Base-by-base conservation (phyloP, 2,329 filamentous ascomycete genomes). In the Aspergillus texensis region DNA sequence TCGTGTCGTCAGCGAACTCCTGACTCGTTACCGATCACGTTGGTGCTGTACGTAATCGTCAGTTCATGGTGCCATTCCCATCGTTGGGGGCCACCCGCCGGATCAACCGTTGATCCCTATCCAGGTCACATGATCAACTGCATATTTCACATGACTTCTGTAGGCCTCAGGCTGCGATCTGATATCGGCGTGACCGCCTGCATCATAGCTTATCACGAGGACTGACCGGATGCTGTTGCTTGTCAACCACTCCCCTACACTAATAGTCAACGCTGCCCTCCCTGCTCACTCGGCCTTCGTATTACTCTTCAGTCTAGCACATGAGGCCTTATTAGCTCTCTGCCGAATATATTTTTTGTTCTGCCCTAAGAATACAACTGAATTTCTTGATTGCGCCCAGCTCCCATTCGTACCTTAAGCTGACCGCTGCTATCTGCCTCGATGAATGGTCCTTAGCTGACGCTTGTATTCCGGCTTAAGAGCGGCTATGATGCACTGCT, bases 1-100 rank as follows among this genome's bases (percentile, higher is more conserved):
- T 69, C 66, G 62, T 68, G 67, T 69, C 66, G 67, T 69, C 67
- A 69, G 56, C 56, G 63, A 68, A 68, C 55, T 68, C n/a, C 24
- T 48, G 45, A 48, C 45, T 48, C 11, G 24, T 30, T 50, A n/a
- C 46, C 8, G 46, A 30, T 50, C 26, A 32, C 6, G 24, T 50
- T 28, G 46, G 11, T n/a, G 16, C 26, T 30, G 46, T 50, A 52
- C 52, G 39, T 39, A 56, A 55, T 62, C 57, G 21, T 55, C 48
- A 12, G 28, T 24, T 53, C 52, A 28, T 48, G 45, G 45, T 24
- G 12, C 45, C 45, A 48, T 48, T 8, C n/a, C n/a, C 16, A 21
- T 45, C 19, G 6, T 46, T 46, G 43, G 21, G 43, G 41, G 6
- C 24, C 54, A 11, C 16, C 39, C 16, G 39, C 26, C 26, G 16